Conservation (phyloP, 768 basidiomycete species). For the Podaxis sp. region DNA sequence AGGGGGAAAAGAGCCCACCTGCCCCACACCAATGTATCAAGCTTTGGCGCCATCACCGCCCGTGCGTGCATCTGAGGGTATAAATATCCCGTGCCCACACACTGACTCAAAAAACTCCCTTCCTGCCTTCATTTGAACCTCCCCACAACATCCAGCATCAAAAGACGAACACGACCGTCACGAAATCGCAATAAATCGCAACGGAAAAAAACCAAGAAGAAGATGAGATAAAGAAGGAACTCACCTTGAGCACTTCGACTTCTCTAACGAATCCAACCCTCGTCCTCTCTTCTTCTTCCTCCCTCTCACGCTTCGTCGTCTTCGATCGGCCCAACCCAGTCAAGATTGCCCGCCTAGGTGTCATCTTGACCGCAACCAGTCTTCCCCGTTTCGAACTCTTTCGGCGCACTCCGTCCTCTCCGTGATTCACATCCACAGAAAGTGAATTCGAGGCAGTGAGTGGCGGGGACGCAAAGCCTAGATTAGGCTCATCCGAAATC, state of each 20-base stretch:
- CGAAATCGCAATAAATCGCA: too few species aligned
- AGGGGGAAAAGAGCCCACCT: not conserved
- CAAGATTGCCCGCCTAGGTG: constrained; percentile 29
- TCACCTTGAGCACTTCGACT: constrained; percentile 78
- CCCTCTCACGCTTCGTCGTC: constrained; percentile 20
- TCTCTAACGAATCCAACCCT: constrained; percentile 78
- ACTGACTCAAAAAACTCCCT: not conserved
- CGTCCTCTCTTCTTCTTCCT: constrained; percentile 64
- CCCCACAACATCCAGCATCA: not conserved
- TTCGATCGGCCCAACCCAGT: constrained; percentile 6
- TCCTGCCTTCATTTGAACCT: not conserved
- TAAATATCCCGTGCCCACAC: not conserved
- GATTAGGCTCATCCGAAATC: not conserved
- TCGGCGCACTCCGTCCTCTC: not conserved
- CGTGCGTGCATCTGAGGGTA: not conserved
- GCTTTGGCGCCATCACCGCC: not conserved
- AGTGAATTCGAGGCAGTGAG: not conserved
- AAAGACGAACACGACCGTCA: not conserved
- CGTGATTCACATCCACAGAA: not conserved
- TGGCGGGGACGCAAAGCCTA: not conserved
- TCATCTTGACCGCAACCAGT: constrained; percentile 50
- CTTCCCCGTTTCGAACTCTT: constrained; percentile 20
- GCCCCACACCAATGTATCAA: not conserved
- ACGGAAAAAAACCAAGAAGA: not conserved
- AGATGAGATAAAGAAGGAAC: constrained; percentile 24